A percentile compares a stretch with the other conserved stretches of the same genome.
These are phyloP conservation scores for Digitaria exilis DNA, from an alignment of 202 grass and related monocot species.

Conservation along the genomic window DNA sequence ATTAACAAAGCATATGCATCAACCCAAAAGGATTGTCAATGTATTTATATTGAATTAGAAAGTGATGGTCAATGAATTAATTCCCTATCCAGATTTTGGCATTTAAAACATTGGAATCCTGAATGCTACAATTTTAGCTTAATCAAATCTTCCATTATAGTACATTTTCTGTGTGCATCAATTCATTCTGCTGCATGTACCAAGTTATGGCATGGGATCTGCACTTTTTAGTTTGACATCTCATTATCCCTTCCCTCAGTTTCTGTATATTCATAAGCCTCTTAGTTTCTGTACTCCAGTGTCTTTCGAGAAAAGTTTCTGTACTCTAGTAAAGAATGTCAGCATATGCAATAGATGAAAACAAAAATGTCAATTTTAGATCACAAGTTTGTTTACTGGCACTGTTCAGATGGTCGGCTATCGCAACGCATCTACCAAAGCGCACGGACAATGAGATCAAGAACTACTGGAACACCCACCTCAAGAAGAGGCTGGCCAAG, in stretches of 20 bases:
- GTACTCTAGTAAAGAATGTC: conserved; percentile 3
- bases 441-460: conserved; percentile 97
- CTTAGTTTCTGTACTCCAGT: conserved; percentile 1
- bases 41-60: conserved; percentile 16
- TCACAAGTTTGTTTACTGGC: conserved; percentile 29
- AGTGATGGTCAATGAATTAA: conserved; percentile 13
- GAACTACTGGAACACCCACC: conserved; percentile 98
- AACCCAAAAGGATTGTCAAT: conserved; percentile 2
- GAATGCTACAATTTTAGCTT: not conserved
- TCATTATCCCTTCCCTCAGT: not conserved
- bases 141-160: not conserved
- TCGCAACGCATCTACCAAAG: conserved; percentile 84
- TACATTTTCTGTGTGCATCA: not conserved
- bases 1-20: conserved; percentile 32
- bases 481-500: conserved; percentile 89
- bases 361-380: not conserved
- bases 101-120: not conserved
- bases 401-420: conserved; percentile 86
- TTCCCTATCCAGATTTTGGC: not conserved
- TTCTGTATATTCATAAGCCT: not conserved
- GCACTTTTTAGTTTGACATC: not conserved
- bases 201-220: conserved; percentile 21
- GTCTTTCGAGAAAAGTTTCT: too few species aligned
- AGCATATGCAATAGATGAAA: not conserved
- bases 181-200: conserved; percentile 5